A percentile compares a stretch with the other conserved stretches of the same genome.
Evolutionary conservation across 768 basidiomycete genomes (phyloP).

Genomic region (Boletus insuetus): DNA sequence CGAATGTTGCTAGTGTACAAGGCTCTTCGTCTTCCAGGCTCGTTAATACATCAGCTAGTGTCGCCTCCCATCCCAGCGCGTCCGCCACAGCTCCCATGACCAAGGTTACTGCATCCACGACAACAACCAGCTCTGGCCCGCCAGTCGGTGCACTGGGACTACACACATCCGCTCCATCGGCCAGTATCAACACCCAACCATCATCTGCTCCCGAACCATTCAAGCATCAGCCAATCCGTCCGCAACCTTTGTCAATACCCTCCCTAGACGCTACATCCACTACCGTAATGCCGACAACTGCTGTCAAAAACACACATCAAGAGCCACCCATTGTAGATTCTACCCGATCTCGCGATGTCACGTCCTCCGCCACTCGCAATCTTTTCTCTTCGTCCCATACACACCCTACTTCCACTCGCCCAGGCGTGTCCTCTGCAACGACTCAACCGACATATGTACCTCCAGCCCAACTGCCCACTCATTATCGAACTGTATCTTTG

Average conservation of each 20-base stretch:
- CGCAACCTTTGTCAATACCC: slow-evolving; percentile 13
- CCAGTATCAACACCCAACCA: slow-evolving; percentile 7
- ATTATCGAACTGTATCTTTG: slow-evolving; percentile 38
- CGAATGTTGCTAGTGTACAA: slow-evolving; percentile 6
- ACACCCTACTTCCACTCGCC: slow-evolving; percentile 24
- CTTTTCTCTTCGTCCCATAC: slow-evolving; percentile 18
- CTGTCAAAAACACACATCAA: slow-evolving; percentile 17
- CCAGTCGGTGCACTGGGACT: slow-evolving; percentile 5
- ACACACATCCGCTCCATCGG: slow-evolving; percentile 5
- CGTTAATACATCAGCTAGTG: slow-evolving; percentile 2
- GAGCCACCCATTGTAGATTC: slow-evolving; percentile 24
- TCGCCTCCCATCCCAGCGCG: not conserved
- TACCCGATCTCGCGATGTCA: slow-evolving; percentile 21
- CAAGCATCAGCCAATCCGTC: slow-evolving; percentile 22
- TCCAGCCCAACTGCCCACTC: slow-evolving; percentile 23
- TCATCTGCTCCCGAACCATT: slow-evolving; percentile 12
- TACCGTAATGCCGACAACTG: slow-evolving; percentile 9
- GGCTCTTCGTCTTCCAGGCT: slow-evolving; percentile 8
- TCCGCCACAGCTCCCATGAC: slow-evolving; percentile 3
- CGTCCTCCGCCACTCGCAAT: slow-evolving; percentile 18
- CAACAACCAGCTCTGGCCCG: slow-evolving; percentile 3
- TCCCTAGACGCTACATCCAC: slow-evolving; percentile 12
- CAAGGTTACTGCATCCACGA: slow-evolving; percentile 7
- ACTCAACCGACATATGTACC: slow-evolving; percentile 22
- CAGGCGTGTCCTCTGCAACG: slow-evolving; percentile 15